Percentiles rank a stretch among this genome's conserved stretches.
These are phyloP conservation scores for Saccharum officinarum DNA, from an alignment of 176 grass and related monocot species.

Conservation along the genomic window DNA sequence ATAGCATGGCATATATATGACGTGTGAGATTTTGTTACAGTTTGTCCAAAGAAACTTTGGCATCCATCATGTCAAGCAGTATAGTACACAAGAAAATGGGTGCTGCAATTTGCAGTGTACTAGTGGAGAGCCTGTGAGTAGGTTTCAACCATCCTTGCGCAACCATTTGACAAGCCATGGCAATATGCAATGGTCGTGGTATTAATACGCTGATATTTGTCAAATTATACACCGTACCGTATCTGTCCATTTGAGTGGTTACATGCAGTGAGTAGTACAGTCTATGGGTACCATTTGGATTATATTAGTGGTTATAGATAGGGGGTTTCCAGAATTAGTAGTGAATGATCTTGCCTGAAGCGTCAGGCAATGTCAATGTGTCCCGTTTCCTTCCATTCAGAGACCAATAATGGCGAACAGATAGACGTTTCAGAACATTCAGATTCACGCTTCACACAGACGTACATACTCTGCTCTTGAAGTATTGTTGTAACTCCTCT, in stretches of 20 bases:
- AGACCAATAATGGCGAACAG: conserved; percentile 19
- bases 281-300: background rate
- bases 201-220: background rate
- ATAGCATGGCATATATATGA: background rate
- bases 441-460: background rate
- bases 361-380: background rate
- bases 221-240: background rate
- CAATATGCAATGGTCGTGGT: background rate
- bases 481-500: conserved; percentile 26
- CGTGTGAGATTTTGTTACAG: conserved; percentile 1
- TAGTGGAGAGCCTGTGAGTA: background rate
- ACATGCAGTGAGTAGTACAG: background rate
- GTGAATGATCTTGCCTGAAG: background rate
- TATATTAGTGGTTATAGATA: background rate
- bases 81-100: conserved; percentile 18
- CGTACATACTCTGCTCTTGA: background rate
- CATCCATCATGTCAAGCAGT: conserved; percentile 24
- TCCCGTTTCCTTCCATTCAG: background rate
- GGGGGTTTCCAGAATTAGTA: background rate
- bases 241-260: background rate
- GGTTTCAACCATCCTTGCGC: conserved; percentile 11
- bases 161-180: conserved; percentile 25
- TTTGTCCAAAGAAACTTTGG: conserved; percentile 22
- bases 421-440: conserved; percentile 28
- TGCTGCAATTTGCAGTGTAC: background rate